Conservation (phyloP, 495 filamentous ascomycete genomes). For the Daldinia bambusicola region DNA sequence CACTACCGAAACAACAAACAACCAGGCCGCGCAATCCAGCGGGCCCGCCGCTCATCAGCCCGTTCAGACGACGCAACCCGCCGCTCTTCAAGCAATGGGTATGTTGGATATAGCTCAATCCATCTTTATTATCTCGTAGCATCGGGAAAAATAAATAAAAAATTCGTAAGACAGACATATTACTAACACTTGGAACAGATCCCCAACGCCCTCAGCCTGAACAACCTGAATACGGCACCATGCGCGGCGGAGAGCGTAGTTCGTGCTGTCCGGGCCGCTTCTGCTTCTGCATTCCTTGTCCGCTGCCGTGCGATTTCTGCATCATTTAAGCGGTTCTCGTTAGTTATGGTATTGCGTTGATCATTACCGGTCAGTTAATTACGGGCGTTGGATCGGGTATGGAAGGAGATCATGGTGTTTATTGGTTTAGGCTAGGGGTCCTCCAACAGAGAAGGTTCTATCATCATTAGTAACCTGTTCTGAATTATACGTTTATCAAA, state of each 20-base stretch:
- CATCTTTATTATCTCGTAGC: background rate
- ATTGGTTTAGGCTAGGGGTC: background rate
- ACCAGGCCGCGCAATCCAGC: constrained; percentile 25
- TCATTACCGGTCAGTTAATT: background rate
- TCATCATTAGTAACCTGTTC: background rate
- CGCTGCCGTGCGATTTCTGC: constrained; percentile 56
- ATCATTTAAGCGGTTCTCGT: constrained; percentile 46
- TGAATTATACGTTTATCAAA: background rate
- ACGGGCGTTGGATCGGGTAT: constrained; percentile 2
- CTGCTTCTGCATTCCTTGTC: constrained; percentile 59
- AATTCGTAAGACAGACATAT: background rate
- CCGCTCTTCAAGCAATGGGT: constrained; percentile 51
- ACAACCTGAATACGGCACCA: constrained; percentile 40
- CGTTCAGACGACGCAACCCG: constrained; percentile 48
- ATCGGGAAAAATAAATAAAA: background rate
- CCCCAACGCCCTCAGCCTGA: constrained; percentile 52
- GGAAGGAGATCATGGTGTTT: background rate
- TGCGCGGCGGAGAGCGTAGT: constrained; percentile 54
- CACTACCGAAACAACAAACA: background rate
- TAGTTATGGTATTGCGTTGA: background rate
- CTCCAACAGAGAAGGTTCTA: background rate
- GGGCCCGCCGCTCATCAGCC: constrained; percentile 14
- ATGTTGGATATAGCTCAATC: constrained; percentile 12
- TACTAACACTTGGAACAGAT: constrained; percentile 43
- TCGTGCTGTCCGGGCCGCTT: constrained; percentile 54